phyloP scores from a whole-genome alignment of 306 rosid species.

The Glycine soja region DNA sequence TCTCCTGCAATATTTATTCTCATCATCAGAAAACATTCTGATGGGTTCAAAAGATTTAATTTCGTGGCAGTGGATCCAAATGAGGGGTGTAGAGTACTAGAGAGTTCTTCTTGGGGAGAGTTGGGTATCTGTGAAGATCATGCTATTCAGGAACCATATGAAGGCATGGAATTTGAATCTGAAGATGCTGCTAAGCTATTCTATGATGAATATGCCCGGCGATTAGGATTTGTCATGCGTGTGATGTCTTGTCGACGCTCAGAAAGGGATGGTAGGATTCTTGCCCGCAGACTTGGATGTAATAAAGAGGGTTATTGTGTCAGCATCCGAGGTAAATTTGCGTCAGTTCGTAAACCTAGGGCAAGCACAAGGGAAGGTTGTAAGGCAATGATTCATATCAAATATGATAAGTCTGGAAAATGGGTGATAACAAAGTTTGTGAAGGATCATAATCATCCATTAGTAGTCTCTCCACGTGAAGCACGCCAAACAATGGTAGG shows the following conservation, averaged over 20 bases:
- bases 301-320: constrained; percentile 91
- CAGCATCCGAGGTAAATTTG: constrained; percentile 78
- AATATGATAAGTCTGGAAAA: constrained; percentile 84
- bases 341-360: constrained; percentile 80
- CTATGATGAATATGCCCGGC: constrained; percentile 89
- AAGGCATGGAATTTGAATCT: constrained; percentile 90
- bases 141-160: constrained; percentile 71
- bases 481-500: constrained; percentile 95
- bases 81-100: constrained; percentile 58
- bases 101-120: constrained; percentile 56
- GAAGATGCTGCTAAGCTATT: constrained; percentile 97
- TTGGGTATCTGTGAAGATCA: constrained; percentile 55
- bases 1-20: too few relatives aligned
- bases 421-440: constrained; percentile 94
- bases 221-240: constrained; percentile 90
- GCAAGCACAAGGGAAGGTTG: constrained; percentile 98
- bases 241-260: constrained; percentile 99
- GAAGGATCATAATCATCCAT: constrained; percentile 90
- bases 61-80: constrained; percentile 70
- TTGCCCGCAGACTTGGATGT: constrained; percentile 95
- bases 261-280: constrained; percentile 94
- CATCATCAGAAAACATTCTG: too few relatives aligned
- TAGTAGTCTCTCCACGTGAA: constrained; percentile 89
- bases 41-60: constrained; percentile 45
- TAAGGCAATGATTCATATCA: constrained; percentile 95